phyloP scores from a whole-genome alignment of 441 rosid species.

The Manihot esculenta region DNA sequence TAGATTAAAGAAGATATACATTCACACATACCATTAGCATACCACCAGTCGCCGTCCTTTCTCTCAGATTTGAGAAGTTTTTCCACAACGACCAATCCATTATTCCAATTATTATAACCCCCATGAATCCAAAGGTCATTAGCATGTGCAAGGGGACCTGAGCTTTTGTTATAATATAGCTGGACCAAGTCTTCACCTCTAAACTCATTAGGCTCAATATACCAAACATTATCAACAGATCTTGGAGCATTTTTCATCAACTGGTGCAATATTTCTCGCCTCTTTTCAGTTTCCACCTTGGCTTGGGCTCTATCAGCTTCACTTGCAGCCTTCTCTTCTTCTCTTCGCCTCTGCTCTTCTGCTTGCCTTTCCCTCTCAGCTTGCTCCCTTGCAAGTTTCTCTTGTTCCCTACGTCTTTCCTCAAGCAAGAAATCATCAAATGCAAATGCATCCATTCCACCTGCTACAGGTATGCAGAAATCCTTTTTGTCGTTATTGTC shows the following conservation, averaged over 20 bases:
- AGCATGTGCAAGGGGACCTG: conserved; percentile 70
- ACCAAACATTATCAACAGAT: conserved; percentile 65
- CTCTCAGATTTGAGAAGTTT: conserved; percentile 50
- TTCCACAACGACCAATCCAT: conserved; percentile 63
- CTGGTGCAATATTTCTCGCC: conserved; percentile 42
- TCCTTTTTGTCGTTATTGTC: conserved; percentile 79
- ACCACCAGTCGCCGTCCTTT: conserved; percentile 83
- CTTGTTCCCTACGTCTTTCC: conserved; percentile 75
- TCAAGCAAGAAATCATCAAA: conserved; percentile 88
- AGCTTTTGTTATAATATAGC: conserved; percentile 67
- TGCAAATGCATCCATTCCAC: conserved; percentile 64
- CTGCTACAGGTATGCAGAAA: conserved; percentile 66
- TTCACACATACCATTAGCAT: conserved; percentile 55
- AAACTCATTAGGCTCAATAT: conserved; percentile 65
- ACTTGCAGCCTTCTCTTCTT: conserved; percentile 68
- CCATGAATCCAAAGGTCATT: conserved; percentile 89
- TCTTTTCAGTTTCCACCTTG: conserved; percentile 56
- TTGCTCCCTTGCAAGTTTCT: conserved; percentile 74
- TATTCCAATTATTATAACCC: conserved; percentile 76
- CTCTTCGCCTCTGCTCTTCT: conserved; percentile 71
- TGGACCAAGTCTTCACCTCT: conserved; percentile 56
- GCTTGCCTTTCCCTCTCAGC: conserved; percentile 71
- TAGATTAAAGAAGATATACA: background rate
- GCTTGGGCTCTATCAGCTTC: conserved; percentile 87
- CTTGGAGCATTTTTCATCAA: conserved; percentile 50